A percentile compares a stretch with the other conserved stretches of the same genome.
phyloP scores from a whole-genome alignment of 192 early-diverging fungal species.

The Rhizophagus prolifer region DNA sequence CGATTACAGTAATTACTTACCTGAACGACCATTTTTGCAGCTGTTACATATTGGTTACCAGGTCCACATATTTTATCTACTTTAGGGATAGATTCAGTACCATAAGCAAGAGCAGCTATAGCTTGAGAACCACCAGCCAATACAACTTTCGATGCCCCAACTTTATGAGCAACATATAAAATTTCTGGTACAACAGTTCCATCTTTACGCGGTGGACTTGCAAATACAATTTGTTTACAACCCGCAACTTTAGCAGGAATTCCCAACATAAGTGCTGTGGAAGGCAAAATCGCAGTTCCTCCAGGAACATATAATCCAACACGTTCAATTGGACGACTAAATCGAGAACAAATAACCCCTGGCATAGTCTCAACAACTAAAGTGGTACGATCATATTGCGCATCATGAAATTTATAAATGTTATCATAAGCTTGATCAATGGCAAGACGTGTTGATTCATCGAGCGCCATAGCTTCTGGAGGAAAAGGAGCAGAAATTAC shows the following conservation, averaged over 20 bases:
- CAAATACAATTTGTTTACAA: constrained; percentile 92
- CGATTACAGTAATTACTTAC: constrained; percentile 34
- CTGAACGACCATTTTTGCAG: constrained; percentile 96
- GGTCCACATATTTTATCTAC: constrained; percentile 99
- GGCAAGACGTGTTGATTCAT: constrained; percentile 66
- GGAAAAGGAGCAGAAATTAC: constrained; percentile 87
- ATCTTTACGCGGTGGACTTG: constrained; percentile 90
- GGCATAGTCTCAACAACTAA: constrained; percentile 96
- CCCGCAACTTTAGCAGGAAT: constrained; percentile 97
- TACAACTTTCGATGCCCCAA: constrained; percentile 89
- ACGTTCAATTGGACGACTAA: constrained; percentile 90
- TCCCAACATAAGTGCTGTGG: constrained; percentile 94
- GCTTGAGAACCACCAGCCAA: constrained; percentile 97
- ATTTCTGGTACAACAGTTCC: constrained; percentile 94
- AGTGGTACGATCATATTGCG: constrained; percentile 74
- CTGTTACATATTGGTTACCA: constrained; percentile 99
- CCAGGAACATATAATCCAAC: constrained; percentile 99
- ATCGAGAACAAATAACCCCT: constrained; percentile 91
- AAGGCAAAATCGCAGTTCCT: constrained; percentile 95
- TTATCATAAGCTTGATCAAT: constrained; percentile 97
- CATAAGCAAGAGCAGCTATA: constrained; percentile 98
- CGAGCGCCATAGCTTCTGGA: constrained; percentile 54
- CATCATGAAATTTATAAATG: constrained; percentile 89
- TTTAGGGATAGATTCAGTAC: constrained; percentile 93
- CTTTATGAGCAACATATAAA: constrained; percentile 96